These are phyloP conservation scores for Golovinomyces cichoracearum DNA, from an alignment of 2,329 filamentous ascomycete genomes.

Conservation along the genomic window DNA sequence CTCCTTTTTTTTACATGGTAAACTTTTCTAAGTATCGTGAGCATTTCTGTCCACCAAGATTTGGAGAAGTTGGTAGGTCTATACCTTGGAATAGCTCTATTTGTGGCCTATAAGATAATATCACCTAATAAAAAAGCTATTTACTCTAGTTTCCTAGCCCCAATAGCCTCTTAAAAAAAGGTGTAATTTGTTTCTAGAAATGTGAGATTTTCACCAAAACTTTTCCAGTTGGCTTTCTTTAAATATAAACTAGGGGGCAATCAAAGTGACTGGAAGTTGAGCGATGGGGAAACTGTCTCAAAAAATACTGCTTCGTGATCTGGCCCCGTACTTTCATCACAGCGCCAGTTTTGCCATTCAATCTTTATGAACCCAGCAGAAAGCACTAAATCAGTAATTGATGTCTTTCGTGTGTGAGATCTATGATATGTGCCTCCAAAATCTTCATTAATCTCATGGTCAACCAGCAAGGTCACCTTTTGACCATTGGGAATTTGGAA, in stretches of 20 bases:
- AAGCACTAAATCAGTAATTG: neutral
- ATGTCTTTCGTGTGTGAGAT: neutral
- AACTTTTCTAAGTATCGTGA: neutral
- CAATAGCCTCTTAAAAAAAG: neutral
- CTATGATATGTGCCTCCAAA: neutral
- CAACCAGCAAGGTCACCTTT: too few species aligned
- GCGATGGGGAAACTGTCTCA: neutral
- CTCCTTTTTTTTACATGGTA: neutral
- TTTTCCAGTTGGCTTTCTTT: neutral
- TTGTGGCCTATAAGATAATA: neutral
- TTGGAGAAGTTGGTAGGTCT: neutral
- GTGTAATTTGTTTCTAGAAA: neutral
- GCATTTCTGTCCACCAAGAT: neutral
- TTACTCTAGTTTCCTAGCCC: neutral
- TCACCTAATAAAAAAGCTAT: neutral
- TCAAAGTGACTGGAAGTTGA: too few species aligned
- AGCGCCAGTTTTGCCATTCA: neutral
- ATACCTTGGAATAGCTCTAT: neutral
- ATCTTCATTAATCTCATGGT: neutral
- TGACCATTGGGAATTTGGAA: too few species aligned
- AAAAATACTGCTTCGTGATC: neutral
- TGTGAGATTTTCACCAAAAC: neutral
- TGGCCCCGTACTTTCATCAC: neutral
- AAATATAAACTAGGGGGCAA: neutral
- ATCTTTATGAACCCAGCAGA: neutral